Evolutionary conservation across 768 basidiomycete genomes (phyloP).

Genomic region (Megacollybia marginata): DNA sequence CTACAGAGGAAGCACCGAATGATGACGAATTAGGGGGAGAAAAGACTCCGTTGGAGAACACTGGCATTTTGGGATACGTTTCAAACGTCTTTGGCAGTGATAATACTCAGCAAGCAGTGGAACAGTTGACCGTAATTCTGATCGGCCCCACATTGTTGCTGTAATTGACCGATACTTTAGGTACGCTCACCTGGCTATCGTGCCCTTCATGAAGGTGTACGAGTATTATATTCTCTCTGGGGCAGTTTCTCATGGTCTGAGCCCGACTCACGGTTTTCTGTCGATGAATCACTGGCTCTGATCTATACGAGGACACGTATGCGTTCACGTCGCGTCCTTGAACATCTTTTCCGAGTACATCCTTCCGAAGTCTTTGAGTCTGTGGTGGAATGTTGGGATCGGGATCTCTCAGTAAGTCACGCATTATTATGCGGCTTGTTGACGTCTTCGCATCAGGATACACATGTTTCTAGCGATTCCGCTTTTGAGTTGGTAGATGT

Average conservation of each 20-base stretch:
- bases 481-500: conserved; percentile 81
- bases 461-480: conserved; percentile 34
- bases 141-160: conserved; percentile 3
- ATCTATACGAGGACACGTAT: conserved; percentile 60
- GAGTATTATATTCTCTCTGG: conserved; percentile 76
- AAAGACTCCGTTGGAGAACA: conserved; percentile 43
- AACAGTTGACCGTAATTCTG: conserved; percentile 48
- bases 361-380: conserved; percentile 80
- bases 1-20: conserved; percentile 35
- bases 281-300: conserved; percentile 60
- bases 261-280: conserved; percentile 38
- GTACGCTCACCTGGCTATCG: conserved; percentile 68
- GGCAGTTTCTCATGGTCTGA: conserved; percentile 45
- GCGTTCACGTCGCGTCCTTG: conserved; percentile 73
- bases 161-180: conserved; percentile 25
- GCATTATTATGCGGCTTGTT: not conserved
- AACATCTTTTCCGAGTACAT: conserved; percentile 78
- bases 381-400: conserved; percentile 76
- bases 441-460: conserved; percentile 21
- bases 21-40: conserved; percentile 56
- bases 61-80: conserved; percentile 81
- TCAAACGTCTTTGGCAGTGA: conserved; percentile 87
- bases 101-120: conserved; percentile 38
- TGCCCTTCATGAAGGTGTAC: conserved; percentile 74
- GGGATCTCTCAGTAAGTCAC: conserved; percentile 40